A percentile compares a stretch with the other conserved stretches of the same genome.
These are phyloP conservation scores for Gossypium rotundifolium DNA, from an alignment of 345 rosid species.

Conservation along the genomic window DNA sequence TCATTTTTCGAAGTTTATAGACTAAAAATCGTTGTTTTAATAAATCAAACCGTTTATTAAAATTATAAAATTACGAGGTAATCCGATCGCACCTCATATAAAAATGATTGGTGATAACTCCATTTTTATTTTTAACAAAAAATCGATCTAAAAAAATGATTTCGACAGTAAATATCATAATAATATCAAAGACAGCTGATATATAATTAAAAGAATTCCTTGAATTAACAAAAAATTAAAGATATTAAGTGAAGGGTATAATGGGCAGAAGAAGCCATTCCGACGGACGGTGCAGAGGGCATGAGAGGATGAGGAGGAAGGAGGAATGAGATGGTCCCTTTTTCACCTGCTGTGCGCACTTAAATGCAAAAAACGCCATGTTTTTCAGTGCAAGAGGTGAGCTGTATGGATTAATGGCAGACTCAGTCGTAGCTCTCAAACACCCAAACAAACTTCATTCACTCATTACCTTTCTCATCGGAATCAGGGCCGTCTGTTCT, in stretches of 20 bases:
- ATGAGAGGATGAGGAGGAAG: neutral
- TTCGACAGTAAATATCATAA: too few species aligned
- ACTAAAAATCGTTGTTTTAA: too few species aligned
- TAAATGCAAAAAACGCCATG: conserved; percentile 39
- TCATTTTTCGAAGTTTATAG: too few species aligned
- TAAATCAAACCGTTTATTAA: too few species aligned
- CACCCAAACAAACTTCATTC: conserved; percentile 36
- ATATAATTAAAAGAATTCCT: too few species aligned
- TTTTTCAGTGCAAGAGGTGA: conserved; percentile 66
- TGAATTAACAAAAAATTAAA: too few species aligned
- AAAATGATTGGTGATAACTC: too few species aligned
- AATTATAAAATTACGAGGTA: too few species aligned
- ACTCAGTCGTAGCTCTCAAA: conserved; percentile 11
- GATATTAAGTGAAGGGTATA: neutral
- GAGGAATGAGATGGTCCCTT: conserved; percentile 17
- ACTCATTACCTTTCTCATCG: conserved; percentile 6
- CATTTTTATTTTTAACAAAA: too few species aligned
- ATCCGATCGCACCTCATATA: too few species aligned
- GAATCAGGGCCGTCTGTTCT: conserved; percentile 17
- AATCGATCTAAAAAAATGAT: too few species aligned
- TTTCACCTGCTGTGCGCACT: conserved; percentile 4
- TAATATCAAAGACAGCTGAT: too few species aligned
- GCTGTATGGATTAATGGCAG: conserved; percentile 20
- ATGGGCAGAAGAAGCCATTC: neutral
- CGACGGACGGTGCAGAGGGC: neutral